A percentile compares a stretch with the other conserved stretches of the same genome.
phyloP scores from a whole-genome alignment of 352 stramenopile genomes.

The Pythium grandisporangium region DNA sequence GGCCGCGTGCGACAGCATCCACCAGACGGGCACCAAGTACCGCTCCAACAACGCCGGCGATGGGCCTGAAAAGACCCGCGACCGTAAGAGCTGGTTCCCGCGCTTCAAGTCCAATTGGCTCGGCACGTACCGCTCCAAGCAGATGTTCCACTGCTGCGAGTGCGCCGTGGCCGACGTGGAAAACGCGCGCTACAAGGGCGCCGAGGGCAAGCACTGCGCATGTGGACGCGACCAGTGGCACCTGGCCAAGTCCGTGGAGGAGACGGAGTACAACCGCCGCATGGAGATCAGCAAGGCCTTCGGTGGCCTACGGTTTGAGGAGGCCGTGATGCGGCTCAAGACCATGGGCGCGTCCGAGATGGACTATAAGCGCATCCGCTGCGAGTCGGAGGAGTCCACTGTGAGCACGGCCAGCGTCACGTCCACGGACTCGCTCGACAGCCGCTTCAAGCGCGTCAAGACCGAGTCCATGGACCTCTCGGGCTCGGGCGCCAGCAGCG shows the following conservation, averaged over 20 bases:
- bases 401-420: constrained; percentile 9
- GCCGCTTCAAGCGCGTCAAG: constrained; percentile 12
- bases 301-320: constrained; percentile 75
- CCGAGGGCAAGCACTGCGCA: constrained; percentile 72
- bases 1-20: constrained; percentile 21
- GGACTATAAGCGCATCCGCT: constrained; percentile 40
- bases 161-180: constrained; percentile 44
- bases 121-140: constrained; percentile 79
- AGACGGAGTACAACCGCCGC: constrained; percentile 74
- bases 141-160: constrained; percentile 82
- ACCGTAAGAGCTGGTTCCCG: constrained; percentile 82
- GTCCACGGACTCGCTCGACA: constrained; percentile 10
- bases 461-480: constrained; percentile 2
- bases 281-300: constrained; percentile 80
- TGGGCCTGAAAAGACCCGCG: constrained; percentile 77
- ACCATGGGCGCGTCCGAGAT: constrained; percentile 48
- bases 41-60: constrained; percentile 71
- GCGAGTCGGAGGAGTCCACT: constrained; percentile 21
- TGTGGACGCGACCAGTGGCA: constrained; percentile 81
- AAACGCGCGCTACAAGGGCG: constrained; percentile 57
- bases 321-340: constrained; percentile 53
- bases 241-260: constrained; percentile 71
- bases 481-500: neutral
- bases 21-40: constrained; percentile 52
- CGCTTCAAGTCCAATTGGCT: constrained; percentile 86